Evolutionary conservation across 805 yeast genomes (phyloP).

Genomic region (Candida hispaniensis): DNA sequence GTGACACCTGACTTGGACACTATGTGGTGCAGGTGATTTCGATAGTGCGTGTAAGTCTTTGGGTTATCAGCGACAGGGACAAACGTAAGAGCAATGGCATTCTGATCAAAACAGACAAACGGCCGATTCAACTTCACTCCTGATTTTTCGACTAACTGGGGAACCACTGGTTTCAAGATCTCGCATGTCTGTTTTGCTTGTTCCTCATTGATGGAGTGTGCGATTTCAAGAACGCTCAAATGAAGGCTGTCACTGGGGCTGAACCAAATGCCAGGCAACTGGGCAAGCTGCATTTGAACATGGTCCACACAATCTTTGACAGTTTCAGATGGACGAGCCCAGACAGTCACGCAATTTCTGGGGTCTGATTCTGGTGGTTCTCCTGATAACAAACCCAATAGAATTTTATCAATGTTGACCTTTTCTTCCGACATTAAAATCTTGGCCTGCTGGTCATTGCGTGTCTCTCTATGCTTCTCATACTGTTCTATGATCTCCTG

Average conservation of each 20-base stretch:
- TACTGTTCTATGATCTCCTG: no score
- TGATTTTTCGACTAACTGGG: neutral
- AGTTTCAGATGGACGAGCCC: slow-evolving; percentile 4
- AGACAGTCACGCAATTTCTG: slow-evolving; percentile 11
- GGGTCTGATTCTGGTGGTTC: slow-evolving; percentile 14
- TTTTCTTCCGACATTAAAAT: slow-evolving; percentile 1
- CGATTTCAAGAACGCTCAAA: slow-evolving; percentile 15
- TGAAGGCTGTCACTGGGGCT: slow-evolving; percentile 16
- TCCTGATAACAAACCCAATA: slow-evolving; percentile 3
- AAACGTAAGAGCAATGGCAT: slow-evolving; percentile 15
- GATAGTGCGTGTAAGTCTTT: slow-evolving; percentile 13
- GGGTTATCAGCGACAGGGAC: slow-evolving; percentile 2
- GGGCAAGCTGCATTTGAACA: slow-evolving; percentile 3
- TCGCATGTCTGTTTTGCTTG: neutral
- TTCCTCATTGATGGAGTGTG: slow-evolving; percentile 13
- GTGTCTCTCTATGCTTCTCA: slow-evolving; percentile 10
- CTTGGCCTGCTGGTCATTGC: slow-evolving; percentile 7
- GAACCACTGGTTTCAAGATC: slow-evolving; percentile 2
- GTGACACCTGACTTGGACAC: slow-evolving; percentile 2
- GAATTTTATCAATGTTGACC: slow-evolving; percentile 7
- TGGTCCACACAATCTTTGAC: slow-evolving; percentile 1
- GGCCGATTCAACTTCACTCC: slow-evolving; percentile 13
- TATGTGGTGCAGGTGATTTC: slow-evolving; percentile 5
- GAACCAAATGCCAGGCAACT: slow-evolving; percentile 9
- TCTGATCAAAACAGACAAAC: slow-evolving; percentile 13